phyloP scores from a whole-genome alignment of 1,139 yeast species.

The Suhomyces panamericanus region DNA sequence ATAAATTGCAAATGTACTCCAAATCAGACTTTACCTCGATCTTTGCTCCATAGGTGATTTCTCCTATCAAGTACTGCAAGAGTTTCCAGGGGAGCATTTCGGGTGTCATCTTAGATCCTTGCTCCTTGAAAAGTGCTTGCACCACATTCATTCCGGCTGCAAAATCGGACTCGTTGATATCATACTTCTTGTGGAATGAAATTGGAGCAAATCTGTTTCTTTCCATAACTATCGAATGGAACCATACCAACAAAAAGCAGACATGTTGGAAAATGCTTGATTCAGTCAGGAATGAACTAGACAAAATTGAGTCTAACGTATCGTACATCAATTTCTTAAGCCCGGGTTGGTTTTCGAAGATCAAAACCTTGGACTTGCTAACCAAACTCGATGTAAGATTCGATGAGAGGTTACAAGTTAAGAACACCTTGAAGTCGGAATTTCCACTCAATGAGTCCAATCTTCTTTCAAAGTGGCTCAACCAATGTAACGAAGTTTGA shows the following conservation, averaged over 20 bases:
- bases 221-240: conserved; percentile 63
- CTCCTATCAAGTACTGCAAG: conserved; percentile 50
- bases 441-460: conserved; percentile 28
- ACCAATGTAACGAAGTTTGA: conserved; percentile 70
- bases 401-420: conserved; percentile 57
- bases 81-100: conserved; percentile 59
- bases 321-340: conserved; percentile 51
- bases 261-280: conserved; percentile 52
- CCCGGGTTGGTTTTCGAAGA: conserved; percentile 64
- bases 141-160: conserved; percentile 50
- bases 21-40: conserved; percentile 52
- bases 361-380: conserved; percentile 50
- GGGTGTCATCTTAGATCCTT: conserved; percentile 41
- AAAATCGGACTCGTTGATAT: conserved; percentile 75
- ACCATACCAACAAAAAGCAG: conserved; percentile 64
- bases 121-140: conserved; percentile 18
- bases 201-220: conserved; percentile 59
- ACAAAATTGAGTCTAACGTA: conserved; percentile 33
- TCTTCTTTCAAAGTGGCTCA: conserved; percentile 51
- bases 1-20: conserved; percentile 26
- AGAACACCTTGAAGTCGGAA: conserved; percentile 49
- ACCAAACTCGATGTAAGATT: conserved; percentile 57
- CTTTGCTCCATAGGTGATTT: conserved; percentile 74
- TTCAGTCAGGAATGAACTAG: conserved; percentile 18
- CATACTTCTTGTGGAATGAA: conserved; percentile 63